Evolutionary conservation across 179 eudicot species (phyloP), one percentile per base, ranked within the genome.

Genomic region (Spinacia oleracea): DNA sequence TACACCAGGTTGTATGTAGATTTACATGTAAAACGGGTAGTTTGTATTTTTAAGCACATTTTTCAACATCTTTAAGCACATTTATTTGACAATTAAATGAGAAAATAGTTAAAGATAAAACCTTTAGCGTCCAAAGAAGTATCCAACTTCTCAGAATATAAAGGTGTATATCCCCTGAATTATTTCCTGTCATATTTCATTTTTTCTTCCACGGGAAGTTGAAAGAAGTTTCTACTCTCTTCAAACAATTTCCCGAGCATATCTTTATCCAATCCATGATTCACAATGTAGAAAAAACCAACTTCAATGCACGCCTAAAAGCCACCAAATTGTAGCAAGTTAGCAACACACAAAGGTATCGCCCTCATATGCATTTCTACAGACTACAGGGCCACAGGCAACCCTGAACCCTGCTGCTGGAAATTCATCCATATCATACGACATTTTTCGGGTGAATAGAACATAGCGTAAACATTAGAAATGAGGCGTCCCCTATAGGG

Each of bases 271-370:
- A 92, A 78, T 70, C 92, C 95, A 77, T 92, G 97, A 82, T 92
- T 92, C 78, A 87, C 84, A 72, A 92, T 77, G 86, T 92, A 92
- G 85, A 92, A 92, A 88, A 92, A 92, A 73, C 97, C 97, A 43
- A 68, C 75, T 21, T 91, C 90, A 29, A 79, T 56, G 83, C 97
- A 92, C 21, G 97, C 95, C 97, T 92, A 71, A 43, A 63, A n/a
- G n/a, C 70, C 46, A 29, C 38, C 51, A 53, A 42, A 63, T 42
- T 42, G 12, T 6, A 60, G 6, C 56, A 66, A 78, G 6, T 16
- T 40, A 51, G 79, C 81, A 82, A 62, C 40, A 1, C 64, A 32
- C 18, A 34, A 46, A 46, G 2, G 16, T 46, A 46, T 46, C 50
- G 14, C 50, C 50, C 50, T 0, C 8, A 45, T 1, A 12, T 1